Evolutionary conservation across 2,329 filamentous ascomycete genomes (phyloP), one percentile per base, ranked within the genome.

Genomic region (Verticillium isaacii): DNA sequence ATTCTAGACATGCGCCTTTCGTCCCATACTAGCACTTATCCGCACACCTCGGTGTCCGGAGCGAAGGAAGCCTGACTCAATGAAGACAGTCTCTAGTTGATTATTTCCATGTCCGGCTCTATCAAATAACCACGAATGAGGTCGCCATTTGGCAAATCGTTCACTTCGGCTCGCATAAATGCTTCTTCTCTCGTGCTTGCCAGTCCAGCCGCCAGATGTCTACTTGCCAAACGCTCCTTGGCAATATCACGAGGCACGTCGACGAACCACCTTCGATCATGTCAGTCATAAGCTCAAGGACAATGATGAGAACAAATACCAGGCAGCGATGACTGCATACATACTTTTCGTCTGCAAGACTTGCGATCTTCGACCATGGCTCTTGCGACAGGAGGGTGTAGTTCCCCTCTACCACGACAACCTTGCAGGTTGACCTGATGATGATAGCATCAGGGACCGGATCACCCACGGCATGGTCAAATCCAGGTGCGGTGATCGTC

Each of bases 331-430:
- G 8, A 61, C 62, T 5, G 2, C 5, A 25, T 25, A 62, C 64
- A 36, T 55, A 70, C 65, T 59, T 66, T 41, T 83, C 80, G 69
- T 83, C 79, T 71, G 82, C 80, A 58, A 82, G 60, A 6, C 64
- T 59, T n/a, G 78, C 76, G 12, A 77, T 75, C 37, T 70, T 64
- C 56, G 68, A 73, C 81, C 81, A 83, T 15, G 80, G 80, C 56
- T 74, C 71, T 61, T 77, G 75, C 64, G 81, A 69, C 36, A 80
- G 67, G 59, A 79, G 76, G 2, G 79, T 71, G 69, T 83, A 84
- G 62, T 82, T 80, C 1, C 81, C 81, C 64, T 84, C 81, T 50
- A 84, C 75, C 39, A 84, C 76, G n/a, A 83, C 69, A n/a, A 82
- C 72, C 57, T 74, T 80, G 75, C 62, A 76, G 68, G 60, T 75